phyloP scores from a whole-genome alignment of 139 green algal genomes.

The Coelastrella sp. region DNA sequence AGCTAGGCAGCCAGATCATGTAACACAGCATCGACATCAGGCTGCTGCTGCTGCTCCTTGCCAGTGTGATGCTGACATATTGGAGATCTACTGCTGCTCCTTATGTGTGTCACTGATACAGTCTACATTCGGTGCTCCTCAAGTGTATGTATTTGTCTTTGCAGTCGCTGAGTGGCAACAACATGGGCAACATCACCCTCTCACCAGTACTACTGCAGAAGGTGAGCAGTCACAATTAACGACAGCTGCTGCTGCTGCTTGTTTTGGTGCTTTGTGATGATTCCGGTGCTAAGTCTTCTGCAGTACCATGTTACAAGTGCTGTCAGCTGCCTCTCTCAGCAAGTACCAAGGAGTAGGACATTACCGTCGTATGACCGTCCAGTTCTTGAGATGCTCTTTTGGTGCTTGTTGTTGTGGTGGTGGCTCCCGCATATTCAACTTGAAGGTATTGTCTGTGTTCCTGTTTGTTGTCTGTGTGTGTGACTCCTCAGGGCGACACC shows the following conservation, averaged over 20 bases:
- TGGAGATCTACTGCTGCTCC: background rate
- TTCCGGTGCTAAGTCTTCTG: too few relatives aligned
- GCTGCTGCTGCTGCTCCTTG: too few relatives aligned
- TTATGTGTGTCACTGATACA: background rate
- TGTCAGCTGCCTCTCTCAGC: too few relatives aligned
- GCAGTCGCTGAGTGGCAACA: constrained; percentile 43
- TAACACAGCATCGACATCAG: too few relatives aligned
- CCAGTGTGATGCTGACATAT: too few relatives aligned
- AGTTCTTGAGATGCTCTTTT: too few relatives aligned
- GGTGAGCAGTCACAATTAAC: constrained; percentile 47
- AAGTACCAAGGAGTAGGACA: too few relatives aligned
- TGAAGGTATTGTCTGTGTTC: background rate
- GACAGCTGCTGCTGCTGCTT: background rate
- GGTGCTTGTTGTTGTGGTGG: background rate
- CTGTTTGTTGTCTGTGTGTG: background rate
- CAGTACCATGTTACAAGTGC: too few relatives aligned
- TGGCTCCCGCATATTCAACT: background rate
- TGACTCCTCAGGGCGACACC: constrained; percentile 89
- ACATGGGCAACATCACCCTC: constrained; percentile 59
- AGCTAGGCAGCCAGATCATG: too few relatives aligned
- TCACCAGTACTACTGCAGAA: constrained; percentile 83
- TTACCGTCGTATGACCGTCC: too few relatives aligned
- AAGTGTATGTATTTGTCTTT: background rate
- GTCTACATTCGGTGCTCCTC: background rate
- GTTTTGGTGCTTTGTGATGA: background rate